These are phyloP conservation scores for Emydomyces testavorans DNA, from an alignment of 2,329 filamentous ascomycete genomes.

Conservation along the genomic window DNA sequence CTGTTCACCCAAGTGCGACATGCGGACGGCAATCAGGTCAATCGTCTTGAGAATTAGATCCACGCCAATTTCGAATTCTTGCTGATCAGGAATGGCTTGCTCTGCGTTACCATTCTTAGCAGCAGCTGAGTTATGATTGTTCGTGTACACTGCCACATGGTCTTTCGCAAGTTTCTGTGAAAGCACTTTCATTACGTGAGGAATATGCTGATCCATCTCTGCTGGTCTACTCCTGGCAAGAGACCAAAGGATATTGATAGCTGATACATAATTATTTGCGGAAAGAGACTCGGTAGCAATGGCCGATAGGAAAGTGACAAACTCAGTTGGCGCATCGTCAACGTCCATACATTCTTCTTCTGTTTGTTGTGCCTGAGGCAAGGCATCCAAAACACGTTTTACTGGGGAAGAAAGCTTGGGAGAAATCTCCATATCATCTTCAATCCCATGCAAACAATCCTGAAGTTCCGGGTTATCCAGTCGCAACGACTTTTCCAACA, in stretches of 20 bases:
- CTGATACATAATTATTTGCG: conserved; percentile 68
- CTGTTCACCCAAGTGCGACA: conserved; percentile 85
- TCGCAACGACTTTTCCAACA: conserved; percentile 78
- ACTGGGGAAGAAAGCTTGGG: conserved; percentile 63
- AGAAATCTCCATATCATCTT: conserved; percentile 57
- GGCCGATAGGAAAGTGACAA: conserved; percentile 71
- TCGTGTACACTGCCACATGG: conserved; percentile 65
- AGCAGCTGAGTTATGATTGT: conserved; percentile 35
- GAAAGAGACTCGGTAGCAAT: conserved; percentile 80
- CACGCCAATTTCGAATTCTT: conserved; percentile 80
- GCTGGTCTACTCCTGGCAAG: conserved; percentile 72
- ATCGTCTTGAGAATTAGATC: conserved; percentile 90
- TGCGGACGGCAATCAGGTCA: conserved; percentile 79
- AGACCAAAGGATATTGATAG: conserved; percentile 88
- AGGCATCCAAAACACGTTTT: conserved; percentile 72
- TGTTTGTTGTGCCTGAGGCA: conserved; percentile 66
- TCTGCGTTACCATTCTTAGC: conserved; percentile 11
- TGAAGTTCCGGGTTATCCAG: conserved; percentile 87
- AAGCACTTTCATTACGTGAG: conserved; percentile 81
- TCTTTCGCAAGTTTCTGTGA: conserved; percentile 87
- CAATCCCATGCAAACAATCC: conserved; percentile 70
- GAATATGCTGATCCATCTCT: conserved; percentile 81
- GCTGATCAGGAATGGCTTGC: conserved; percentile 43
- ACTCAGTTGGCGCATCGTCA: conserved; percentile 67
- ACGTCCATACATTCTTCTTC: conserved; percentile 76